Evolutionary conservation across 208 protist genomes (phyloP).

Genomic region (Trypanosoma lewisi): DNA sequence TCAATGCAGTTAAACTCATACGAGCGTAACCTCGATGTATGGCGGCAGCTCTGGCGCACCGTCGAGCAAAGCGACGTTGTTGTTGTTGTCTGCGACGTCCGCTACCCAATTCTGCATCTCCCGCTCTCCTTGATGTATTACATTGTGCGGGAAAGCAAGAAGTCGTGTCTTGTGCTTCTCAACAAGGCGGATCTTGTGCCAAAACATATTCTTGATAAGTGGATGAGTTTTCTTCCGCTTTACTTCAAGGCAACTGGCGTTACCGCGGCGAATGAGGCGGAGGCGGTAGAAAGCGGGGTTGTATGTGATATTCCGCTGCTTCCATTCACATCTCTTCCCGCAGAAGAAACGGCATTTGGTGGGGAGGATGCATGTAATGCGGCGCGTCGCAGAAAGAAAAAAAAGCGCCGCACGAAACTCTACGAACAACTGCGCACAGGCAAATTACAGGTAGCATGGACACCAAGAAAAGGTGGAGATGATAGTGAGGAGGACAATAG

Average conservation of each 20-base stretch:
- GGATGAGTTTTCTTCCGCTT: slow-evolving; percentile 62
- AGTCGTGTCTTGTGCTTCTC: slow-evolving; percentile 92
- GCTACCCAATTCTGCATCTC: slow-evolving; percentile 95
- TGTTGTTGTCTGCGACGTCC: slow-evolving; percentile 93
- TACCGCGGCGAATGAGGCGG: slow-evolving; percentile 8
- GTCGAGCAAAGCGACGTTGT: slow-evolving; percentile 95
- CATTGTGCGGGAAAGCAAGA: slow-evolving; percentile 72
- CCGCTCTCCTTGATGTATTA: slow-evolving; percentile 91
- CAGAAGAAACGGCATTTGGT: slow-evolving; percentile 46
- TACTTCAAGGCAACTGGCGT: slow-evolving; percentile 63
- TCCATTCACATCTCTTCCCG: slow-evolving; percentile 77
- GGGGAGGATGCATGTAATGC: slow-evolving; percentile 15
- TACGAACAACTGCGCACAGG: slow-evolving; percentile 79
- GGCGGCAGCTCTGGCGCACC: slow-evolving; percentile 97
- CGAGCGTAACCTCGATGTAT: slow-evolving; percentile 97
- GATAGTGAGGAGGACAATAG: slow-evolving; percentile 30
- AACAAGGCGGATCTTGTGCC: slow-evolving; percentile 95
- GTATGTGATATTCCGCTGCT: slow-evolving; percentile 50
- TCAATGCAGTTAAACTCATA: slow-evolving; percentile 85
- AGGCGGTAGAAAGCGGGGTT: background rate
- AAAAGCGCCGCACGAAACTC: slow-evolving; percentile 54
- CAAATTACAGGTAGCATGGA: slow-evolving; percentile 27
- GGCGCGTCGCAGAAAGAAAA: slow-evolving; percentile 40
- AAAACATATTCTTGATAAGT: slow-evolving; percentile 43
- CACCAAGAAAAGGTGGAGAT: slow-evolving; percentile 8